Evolutionary conservation across 1,139 yeast species (phyloP).

Genomic region (Suhomyces atakaporum): DNA sequence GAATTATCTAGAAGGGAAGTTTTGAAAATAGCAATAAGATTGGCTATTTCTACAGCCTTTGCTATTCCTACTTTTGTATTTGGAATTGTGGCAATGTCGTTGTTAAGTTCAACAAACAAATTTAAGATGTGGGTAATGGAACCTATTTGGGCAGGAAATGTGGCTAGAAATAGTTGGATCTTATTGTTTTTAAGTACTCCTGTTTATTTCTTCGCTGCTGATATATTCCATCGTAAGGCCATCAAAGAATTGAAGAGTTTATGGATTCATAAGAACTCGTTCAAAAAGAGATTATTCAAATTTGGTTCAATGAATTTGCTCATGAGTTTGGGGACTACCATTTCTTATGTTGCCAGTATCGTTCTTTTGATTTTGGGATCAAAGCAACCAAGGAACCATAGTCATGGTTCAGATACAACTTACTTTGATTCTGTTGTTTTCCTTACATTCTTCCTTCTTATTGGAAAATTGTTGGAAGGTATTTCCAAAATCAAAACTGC

Average conservation of each 20-base stretch:
- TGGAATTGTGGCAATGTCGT: constrained; percentile 69
- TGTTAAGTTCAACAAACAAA: constrained; percentile 46
- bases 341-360: constrained; percentile 70
- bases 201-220: constrained; percentile 74
- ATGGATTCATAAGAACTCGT: constrained; percentile 59
- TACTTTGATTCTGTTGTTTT: constrained; percentile 81
- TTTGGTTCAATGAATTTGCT: constrained; percentile 80
- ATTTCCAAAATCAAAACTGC: constrained; percentile 68
- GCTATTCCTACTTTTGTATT: constrained; percentile 72
- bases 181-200: constrained; percentile 67
- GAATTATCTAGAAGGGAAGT: constrained; percentile 54
- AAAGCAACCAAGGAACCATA: constrained; percentile 25
- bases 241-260: constrained; percentile 56
- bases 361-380: constrained; percentile 57
- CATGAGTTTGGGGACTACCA: constrained; percentile 71
- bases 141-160: constrained; percentile 67
- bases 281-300: constrained; percentile 57
- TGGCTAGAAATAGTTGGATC: constrained; percentile 65
- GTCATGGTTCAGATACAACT: constrained; percentile 58
- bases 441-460: constrained; percentile 65
- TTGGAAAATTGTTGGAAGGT: constrained; percentile 70
- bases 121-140: constrained; percentile 58
- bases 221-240: constrained; percentile 69
- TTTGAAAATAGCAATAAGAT: constrained; percentile 44
- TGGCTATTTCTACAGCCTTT: constrained; percentile 49